phyloP scores from a whole-genome alignment of 2,329 filamentous ascomycete species.

The Fusarium sp. region DNA sequence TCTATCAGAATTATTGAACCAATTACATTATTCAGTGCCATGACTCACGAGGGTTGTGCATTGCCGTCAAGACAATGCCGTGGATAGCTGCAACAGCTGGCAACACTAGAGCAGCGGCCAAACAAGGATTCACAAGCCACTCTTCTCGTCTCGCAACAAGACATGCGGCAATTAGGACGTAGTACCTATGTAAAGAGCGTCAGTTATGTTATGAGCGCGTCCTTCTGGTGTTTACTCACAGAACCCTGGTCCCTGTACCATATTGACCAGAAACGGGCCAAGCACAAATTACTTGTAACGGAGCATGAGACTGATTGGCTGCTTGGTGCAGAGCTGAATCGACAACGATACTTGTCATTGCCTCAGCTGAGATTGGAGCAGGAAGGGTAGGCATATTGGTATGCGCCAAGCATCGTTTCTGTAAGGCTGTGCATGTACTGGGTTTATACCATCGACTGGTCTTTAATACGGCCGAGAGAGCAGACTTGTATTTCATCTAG shows the following conservation, averaged over 20 bases:
- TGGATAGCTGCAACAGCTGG: conserved; percentile 73
- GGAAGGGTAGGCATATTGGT: conserved; percentile 15
- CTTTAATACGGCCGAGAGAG: neutral
- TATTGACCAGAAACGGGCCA: conserved; percentile 69
- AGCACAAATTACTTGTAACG: conserved; percentile 62
- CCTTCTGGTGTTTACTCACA: conserved; percentile 52
- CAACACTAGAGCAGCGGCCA: conserved; percentile 71
- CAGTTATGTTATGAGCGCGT: neutral
- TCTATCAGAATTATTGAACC: fast-evolving
- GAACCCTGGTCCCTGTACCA: conserved; percentile 62
- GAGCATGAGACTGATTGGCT: conserved; percentile 11
- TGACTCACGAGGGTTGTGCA: conserved; percentile 67
- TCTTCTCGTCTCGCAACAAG: conserved; percentile 69
- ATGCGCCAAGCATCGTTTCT: conserved; percentile 11
- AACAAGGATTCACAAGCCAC: conserved; percentile 71
- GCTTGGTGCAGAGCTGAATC: neutral
- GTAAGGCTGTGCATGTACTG: neutral
- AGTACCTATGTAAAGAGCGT: conserved; percentile 60
- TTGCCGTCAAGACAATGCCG: conserved; percentile 67
- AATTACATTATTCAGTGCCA: neutral
- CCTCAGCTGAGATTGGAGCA: neutral
- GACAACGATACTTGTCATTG: neutral
- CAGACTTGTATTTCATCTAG: neutral
- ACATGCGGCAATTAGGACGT: conserved; percentile 71
- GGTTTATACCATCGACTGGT: neutral